phyloP scores from a whole-genome alignment of 257 asterid species.

The Penstemon eatonii region DNA sequence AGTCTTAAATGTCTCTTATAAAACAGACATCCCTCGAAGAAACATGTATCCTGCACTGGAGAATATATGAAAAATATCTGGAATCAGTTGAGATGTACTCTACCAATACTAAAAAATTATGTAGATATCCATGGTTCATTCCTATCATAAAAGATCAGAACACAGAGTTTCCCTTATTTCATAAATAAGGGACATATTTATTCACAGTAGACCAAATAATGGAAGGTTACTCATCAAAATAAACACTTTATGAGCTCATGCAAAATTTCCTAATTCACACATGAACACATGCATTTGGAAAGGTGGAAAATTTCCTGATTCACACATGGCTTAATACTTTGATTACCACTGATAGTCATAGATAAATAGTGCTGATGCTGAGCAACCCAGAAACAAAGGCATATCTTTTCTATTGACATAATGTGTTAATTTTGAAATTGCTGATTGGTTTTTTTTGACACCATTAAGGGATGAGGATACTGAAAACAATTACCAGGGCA shows the following conservation, averaged over 20 bases:
- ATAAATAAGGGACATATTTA: neutral
- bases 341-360: neutral
- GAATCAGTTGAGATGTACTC: neutral
- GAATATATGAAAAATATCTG: neutral
- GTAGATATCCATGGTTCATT: neutral
- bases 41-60: neutral
- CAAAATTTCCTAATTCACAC: neutral
- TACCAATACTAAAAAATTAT: neutral
- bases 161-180: no score
- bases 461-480: no score
- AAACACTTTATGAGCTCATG: neutral
- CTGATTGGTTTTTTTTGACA: neutral
- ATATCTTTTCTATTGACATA: neutral
- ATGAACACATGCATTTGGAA: neutral
- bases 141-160: neutral
- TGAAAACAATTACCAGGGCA: conserved; percentile 14
- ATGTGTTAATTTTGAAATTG: neutral
- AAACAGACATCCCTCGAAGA: no score
- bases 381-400: neutral
- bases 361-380: neutral
- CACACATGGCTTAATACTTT: neutral
- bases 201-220: neutral
- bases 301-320: neutral
- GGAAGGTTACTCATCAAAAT: neutral
- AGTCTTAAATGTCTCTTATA: neutral